These are phyloP conservation scores for Fomitiporia mediterranea DNA, from an alignment of 1,284 basidiomycete species.

Conservation along the genomic window DNA sequence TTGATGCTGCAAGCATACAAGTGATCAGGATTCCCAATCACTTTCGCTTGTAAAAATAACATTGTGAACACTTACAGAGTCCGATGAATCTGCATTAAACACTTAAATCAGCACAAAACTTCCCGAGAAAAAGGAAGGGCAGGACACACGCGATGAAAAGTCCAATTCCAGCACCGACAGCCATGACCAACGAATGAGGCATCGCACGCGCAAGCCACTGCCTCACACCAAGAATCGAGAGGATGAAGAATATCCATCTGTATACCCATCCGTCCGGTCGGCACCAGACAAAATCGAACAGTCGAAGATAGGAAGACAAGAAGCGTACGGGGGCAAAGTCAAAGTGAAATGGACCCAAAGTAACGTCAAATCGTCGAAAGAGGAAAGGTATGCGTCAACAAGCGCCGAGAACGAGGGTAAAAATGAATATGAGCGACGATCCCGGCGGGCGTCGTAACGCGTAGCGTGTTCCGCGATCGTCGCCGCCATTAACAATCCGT, in stretches of 20 bases:
- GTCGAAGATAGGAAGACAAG: neutral
- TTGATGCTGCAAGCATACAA: slow-evolving; percentile 38
- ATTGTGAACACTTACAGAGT: slow-evolving; percentile 45
- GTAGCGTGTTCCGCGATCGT: too few species aligned
- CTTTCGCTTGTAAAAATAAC: neutral
- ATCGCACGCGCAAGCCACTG: slow-evolving; percentile 89
- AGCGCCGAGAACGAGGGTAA: too few species aligned
- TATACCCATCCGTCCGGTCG: neutral
- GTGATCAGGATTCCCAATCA: neutral
- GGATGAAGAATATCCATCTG: slow-evolving; percentile 78
- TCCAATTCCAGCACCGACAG: slow-evolving; percentile 85
- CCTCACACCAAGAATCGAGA: slow-evolving; percentile 81
- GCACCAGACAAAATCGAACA: too few species aligned
- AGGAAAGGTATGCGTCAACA: too few species aligned
- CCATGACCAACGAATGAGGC: slow-evolving; percentile 81
- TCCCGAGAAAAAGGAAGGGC: slow-evolving; percentile 30
- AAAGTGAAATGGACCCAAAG: too few species aligned
- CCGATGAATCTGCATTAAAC: slow-evolving; percentile 46
- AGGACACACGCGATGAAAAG: slow-evolving; percentile 64
- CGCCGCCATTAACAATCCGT: too few species aligned
- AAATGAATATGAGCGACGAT: too few species aligned
- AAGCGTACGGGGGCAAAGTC: too few species aligned
- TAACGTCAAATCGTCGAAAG: too few species aligned
- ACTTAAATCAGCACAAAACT: slow-evolving; percentile 4
- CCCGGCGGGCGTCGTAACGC: too few species aligned